Base-by-base conservation (phyloP, 352 stramenopile genomes). In the Pythium phragmiticola region DNA sequence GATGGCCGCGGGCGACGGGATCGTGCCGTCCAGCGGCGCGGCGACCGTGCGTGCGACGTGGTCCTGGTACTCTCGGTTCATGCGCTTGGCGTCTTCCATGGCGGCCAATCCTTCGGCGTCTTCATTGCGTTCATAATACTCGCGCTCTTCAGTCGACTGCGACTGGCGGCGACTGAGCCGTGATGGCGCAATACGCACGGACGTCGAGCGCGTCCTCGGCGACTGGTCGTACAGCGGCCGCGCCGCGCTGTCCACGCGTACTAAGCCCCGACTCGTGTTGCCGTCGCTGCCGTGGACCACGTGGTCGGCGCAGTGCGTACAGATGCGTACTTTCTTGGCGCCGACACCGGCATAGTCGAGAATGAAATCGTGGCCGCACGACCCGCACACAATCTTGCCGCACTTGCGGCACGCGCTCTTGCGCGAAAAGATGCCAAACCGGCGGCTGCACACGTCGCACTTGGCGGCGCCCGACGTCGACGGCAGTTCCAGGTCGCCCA, bases 381-480 rank as follows among this genome's bases (percentile, higher is more conserved):
- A 60, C 1, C 75, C 82, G 57, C 85, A 94, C 9, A 94, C 66
- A 7, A 91, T 77, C 47, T 87, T 81, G 11, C 81, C 83, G 56
- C 85, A 94, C 57, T 92, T 92, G 9, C 85, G 81, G 59, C 85
- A 94, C 2, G 80, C 73, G 50, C 69, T 77, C 55, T 87, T 75
- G 33, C 85, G 79, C 43, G 85, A 72, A 55, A 93, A 91, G 28
- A 91, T 45, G 7, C 72, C 69, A 52, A 93, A 91, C 19, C 76
- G 74, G 28, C 62, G 73, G 16, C 70, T 58, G 49, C 84, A 93
- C 13, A 78, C 54, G 51, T 88, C 70, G 55, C 84, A 93, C 5
- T 70, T 70, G 8, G 50, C 47, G 9, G 80, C 73, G 28, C 59
- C 58, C 11, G 76, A 75, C 57, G 90, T 90, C 3, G 68, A 60